These are phyloP conservation scores for Chloris gayana DNA, from an alignment of 176 grass and related monocot genomes.

Conservation along the genomic window DNA sequence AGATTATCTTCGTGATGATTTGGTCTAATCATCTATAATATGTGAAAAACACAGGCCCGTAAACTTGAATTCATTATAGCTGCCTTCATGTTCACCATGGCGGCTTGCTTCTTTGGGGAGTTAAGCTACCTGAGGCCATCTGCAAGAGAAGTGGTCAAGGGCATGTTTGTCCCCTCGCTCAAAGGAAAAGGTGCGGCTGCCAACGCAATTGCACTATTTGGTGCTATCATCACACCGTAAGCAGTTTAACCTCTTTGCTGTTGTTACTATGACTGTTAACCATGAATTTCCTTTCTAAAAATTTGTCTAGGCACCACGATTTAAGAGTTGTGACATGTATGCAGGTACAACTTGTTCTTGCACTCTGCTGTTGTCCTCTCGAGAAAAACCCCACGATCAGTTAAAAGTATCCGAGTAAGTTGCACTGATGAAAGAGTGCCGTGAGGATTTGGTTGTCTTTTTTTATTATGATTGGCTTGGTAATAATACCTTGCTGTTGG, in stretches of 20 bases:
- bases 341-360: constrained; percentile 80
- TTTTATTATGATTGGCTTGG: neutral
- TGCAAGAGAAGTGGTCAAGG: constrained; percentile 53
- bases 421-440: neutral
- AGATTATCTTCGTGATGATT: neutral
- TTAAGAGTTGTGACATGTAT: neutral
- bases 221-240: constrained; percentile 86
- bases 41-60: constrained; percentile 45
- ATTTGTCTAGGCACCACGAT: neutral
- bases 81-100: constrained; percentile 73
- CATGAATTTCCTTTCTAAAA: neutral
- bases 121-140: constrained; percentile 79
- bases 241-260: neutral
- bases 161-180: constrained; percentile 73
- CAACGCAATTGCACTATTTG: constrained; percentile 72
- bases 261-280: neutral
- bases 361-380: constrained; percentile 88
- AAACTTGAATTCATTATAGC: constrained; percentile 75
- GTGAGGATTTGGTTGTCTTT: neutral
- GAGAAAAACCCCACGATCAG: constrained; percentile 64
- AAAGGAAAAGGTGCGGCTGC: constrained; percentile 53
- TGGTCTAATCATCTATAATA: neutral
- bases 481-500: neutral
- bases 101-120: constrained; percentile 81
- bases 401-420: constrained; percentile 58